phyloP scores from a whole-genome alignment of 768 basidiomycete species.

The Hypholoma sublateritium region DNA sequence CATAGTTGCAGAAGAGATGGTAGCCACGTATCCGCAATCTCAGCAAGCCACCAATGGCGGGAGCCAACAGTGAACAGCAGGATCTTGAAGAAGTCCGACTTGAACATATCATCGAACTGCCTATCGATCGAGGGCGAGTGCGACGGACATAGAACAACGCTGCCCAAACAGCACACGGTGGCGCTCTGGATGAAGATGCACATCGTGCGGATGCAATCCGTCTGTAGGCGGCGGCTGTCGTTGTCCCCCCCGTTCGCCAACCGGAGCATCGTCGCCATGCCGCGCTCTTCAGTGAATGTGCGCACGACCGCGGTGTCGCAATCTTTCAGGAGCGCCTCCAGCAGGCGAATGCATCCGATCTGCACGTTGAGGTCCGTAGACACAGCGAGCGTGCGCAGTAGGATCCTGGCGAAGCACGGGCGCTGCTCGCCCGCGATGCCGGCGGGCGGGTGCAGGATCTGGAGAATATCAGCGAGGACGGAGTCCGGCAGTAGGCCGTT shows the following conservation, averaged over 20 bases:
- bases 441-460: conserved; percentile 33
- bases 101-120: conserved; percentile 29
- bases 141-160: conserved; percentile 9
- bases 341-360: conserved; percentile 33
- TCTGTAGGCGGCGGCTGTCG: conserved; percentile 36
- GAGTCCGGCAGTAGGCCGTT: conserved; percentile 28
- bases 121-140: conserved; percentile 11
- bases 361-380: conserved; percentile 31
- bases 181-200: conserved; percentile 34
- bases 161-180: conserved; percentile 9
- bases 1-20: conserved; percentile 35
- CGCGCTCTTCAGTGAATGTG: conserved; percentile 32
- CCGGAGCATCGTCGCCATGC: conserved; percentile 33
- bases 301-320: conserved; percentile 25
- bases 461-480: conserved; percentile 35
- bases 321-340: conserved; percentile 28
- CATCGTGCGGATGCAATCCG: conserved; percentile 38
- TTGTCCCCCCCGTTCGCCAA: conserved; percentile 31
- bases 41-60: conserved; percentile 37
- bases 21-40: conserved; percentile 36
- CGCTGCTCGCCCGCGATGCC: conserved; percentile 23
- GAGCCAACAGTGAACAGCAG: conserved; percentile 28
- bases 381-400: conserved; percentile 28
- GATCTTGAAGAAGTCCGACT: conserved; percentile 38
- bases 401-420: conserved; percentile 27